These are phyloP conservation scores for Colletotrichum sp. DNA, from an alignment of 2,329 filamentous ascomycete species.

Conservation along the genomic window DNA sequence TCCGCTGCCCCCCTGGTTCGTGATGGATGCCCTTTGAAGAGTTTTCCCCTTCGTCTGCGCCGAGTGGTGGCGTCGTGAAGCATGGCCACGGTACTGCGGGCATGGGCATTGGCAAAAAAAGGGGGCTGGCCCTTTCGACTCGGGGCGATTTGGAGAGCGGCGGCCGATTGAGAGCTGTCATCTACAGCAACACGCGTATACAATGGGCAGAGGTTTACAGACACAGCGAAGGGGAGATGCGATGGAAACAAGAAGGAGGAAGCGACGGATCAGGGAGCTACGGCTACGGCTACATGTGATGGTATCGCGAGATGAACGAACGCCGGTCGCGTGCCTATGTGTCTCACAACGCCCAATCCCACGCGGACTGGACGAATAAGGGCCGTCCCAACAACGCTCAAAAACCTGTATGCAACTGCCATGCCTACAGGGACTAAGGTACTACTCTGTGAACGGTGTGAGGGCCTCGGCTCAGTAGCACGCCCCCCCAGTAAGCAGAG, in stretches of 20 bases:
- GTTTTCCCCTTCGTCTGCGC: not conserved
- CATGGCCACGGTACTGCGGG: not conserved
- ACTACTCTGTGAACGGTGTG: not conserved
- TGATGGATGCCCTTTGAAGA: not conserved
- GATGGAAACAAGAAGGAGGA: not conserved
- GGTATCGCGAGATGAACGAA: conserved; percentile 6
- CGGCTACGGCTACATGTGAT: conserved; percentile 3
- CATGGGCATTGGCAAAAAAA: not conserved
- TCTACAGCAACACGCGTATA: not conserved
- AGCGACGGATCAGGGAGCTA: not conserved
- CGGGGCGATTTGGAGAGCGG: not conserved
- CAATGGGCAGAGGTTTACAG: not conserved
- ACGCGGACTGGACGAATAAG: not conserved
- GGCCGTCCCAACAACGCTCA: not conserved
- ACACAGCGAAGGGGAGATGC: not conserved
- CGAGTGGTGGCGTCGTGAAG: conserved; percentile 3
- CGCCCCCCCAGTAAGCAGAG: not conserved
- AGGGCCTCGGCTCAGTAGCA: not conserved
- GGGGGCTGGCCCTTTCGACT: not conserved
- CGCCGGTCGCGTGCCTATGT: conserved; percentile 16
- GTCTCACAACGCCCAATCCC: conserved; percentile 2
- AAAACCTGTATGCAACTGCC: not conserved
- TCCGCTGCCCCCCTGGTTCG: not conserved
- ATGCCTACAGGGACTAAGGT: not conserved
- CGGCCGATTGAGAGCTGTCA: not conserved